Evolutionary conservation across 495 filamentous ascomycete genomes (phyloP).

Genomic region (Collariella sp.): DNA sequence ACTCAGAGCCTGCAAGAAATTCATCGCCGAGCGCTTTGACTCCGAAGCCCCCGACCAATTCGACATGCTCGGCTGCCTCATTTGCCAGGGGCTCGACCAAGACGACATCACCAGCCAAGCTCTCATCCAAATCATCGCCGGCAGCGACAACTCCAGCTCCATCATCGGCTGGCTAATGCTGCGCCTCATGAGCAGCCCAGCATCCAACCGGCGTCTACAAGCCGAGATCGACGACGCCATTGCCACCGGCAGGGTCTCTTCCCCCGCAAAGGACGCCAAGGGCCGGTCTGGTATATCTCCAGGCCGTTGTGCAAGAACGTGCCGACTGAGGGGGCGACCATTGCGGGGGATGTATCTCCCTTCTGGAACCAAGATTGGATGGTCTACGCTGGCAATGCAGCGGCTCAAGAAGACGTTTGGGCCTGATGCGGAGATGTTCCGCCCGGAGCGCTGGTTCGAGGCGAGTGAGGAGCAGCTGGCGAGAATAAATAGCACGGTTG

Average conservation of each 20-base stretch:
- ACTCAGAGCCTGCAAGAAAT: conserved; percentile 19
- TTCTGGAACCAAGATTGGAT: conserved; percentile 39
- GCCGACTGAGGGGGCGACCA: conserved; percentile 41
- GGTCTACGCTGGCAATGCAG: conserved; percentile 21
- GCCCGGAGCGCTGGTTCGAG: conserved; percentile 47
- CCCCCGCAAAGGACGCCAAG: conserved; percentile 30
- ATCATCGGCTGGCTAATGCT: conserved; percentile 48
- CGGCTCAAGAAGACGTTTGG: conserved; percentile 30
- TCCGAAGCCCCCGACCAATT: background rate
- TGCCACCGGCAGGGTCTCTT: conserved; percentile 21
- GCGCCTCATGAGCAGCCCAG: conserved; percentile 41
- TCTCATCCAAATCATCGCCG: conserved; percentile 35
- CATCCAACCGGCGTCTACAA: conserved; percentile 45
- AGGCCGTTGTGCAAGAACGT: conserved; percentile 39
- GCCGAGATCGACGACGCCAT: conserved; percentile 44
- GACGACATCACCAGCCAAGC: conserved; percentile 32
- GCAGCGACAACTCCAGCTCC: conserved; percentile 55
- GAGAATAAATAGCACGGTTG: conserved; percentile 28
- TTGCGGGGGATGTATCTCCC: conserved; percentile 43
- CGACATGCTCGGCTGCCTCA: conserved; percentile 41
- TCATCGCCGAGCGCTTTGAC: no score
- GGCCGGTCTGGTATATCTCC: conserved; percentile 37
- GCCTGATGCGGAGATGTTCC: conserved; percentile 35
- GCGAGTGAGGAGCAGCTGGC: conserved; percentile 22
- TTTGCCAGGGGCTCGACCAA: conserved; percentile 35